Percentiles rank a stretch among this genome's conserved stretches.
Evolutionary conservation across 495 filamentous ascomycete species (phyloP).

Genomic region (Penicillium ochrochloron): DNA sequence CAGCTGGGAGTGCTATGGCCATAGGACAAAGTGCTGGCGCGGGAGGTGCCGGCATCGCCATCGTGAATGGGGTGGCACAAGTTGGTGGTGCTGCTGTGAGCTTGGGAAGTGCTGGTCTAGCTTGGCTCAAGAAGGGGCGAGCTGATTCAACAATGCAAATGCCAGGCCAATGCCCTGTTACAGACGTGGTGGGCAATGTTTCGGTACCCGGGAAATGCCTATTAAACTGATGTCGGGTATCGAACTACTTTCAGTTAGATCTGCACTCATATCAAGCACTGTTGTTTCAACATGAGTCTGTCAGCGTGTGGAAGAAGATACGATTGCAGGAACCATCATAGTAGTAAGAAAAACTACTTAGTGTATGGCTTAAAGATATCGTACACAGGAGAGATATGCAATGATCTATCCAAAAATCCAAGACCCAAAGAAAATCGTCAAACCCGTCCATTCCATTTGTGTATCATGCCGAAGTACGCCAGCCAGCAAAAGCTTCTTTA

Average conservation of each 20-base stretch:
- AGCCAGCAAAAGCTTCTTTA: background rate
- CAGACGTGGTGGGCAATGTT: no score
- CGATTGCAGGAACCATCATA: background rate
- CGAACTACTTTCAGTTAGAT: no score
- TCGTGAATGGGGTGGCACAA: background rate
- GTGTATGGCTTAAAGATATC: conserved; percentile 4
- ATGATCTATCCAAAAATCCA: background rate
- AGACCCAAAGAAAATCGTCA: conserved; percentile 4
- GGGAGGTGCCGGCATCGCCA: background rate
- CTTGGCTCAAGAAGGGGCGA: background rate
- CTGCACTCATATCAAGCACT: no score
- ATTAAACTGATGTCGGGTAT: no score
- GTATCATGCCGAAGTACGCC: background rate
- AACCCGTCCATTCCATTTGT: background rate
- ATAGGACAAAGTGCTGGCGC: background rate
- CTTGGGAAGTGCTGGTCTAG: background rate
- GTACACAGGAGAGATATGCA: conserved; percentile 2
- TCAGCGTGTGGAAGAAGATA: background rate
- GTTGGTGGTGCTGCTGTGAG: background rate
- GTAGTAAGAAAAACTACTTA: background rate
- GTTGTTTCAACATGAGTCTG: no score
- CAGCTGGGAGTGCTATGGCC: background rate
- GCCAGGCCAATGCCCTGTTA: no score
- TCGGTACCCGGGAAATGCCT: no score
- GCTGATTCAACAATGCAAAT: no score